phyloP scores from a whole-genome alignment of 495 filamentous ascomycete species.

The Glarea lozoyensis region DNA sequence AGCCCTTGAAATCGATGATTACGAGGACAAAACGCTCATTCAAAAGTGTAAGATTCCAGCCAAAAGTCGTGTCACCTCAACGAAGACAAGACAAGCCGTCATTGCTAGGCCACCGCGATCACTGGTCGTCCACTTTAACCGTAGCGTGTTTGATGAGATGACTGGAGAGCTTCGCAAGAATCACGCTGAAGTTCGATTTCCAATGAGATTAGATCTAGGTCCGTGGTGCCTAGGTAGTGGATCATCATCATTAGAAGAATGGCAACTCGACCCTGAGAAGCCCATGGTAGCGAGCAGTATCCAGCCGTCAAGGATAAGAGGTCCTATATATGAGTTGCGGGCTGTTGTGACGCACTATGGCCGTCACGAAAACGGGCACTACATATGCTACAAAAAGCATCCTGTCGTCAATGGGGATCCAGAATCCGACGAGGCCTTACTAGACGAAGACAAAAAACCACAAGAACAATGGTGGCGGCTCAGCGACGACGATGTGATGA shows the following conservation, averaged over 20 bases:
- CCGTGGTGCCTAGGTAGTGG: slow-evolving; percentile 65
- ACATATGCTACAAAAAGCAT: slow-evolving; percentile 78
- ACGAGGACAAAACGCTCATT: slow-evolving; percentile 62
- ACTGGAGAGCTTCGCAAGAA: slow-evolving; percentile 79
- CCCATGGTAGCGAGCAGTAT: slow-evolving; percentile 56
- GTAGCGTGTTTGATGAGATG: slow-evolving; percentile 78
- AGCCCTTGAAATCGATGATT: slow-evolving; percentile 71
- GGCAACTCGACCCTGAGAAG: slow-evolving; percentile 52
- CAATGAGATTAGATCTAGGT: slow-evolving; percentile 59
- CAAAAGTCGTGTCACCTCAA: slow-evolving; percentile 58
- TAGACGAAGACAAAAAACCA: too few relatives aligned
- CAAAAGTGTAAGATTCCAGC: slow-evolving; percentile 64
- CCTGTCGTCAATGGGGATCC: slow-evolving; percentile 18
- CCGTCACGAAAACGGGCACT: slow-evolving; percentile 90
- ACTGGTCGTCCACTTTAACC: slow-evolving; percentile 80
- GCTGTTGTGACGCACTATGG: slow-evolving; percentile 87
- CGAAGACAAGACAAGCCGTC: slow-evolving; percentile 82
- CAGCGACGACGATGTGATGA: slow-evolving; percentile 74
- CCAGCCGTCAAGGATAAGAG: slow-evolving; percentile 26
- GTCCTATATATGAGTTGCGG: slow-evolving; percentile 68
- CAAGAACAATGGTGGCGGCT: slow-evolving; percentile 69
- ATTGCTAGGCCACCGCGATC: slow-evolving; percentile 72
- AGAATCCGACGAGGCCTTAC: too few relatives aligned
- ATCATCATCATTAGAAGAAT: slow-evolving; percentile 44
- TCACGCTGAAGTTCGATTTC: slow-evolving; percentile 66